Base-by-base conservation (phyloP, 345 rosid genomes). In the Ceriops tagal region DNA sequence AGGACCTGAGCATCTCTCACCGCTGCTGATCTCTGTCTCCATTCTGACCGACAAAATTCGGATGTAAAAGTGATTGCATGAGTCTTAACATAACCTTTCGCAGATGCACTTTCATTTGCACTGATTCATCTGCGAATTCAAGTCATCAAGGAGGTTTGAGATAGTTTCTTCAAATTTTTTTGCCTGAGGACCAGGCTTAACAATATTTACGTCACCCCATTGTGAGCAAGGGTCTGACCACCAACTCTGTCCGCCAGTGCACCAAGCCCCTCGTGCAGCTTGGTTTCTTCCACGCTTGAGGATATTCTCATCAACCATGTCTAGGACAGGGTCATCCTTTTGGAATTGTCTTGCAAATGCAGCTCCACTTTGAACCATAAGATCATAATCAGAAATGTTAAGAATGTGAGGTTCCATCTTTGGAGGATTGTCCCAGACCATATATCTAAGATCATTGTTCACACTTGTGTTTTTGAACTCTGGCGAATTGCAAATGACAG, bases 401-500 rank as follows among this genome's bases (percentile, higher is more conserved):
- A 96, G 88, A 76, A 82, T 84, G 63, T 84, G 91, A 11, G 99
- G 99, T 53, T 90, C 96, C 98, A 90, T 92, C 79, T 89, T 90
- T 0, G 98, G 98, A 22, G 99, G 97, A 79, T 85, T 90, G 77
- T 96, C 99, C 99, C 99, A 96, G 46, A 92, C 80, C 93, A 89
- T 89, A 69, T 83, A 96, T 34, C 98, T 78, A 64, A 96, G 83
- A 76, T 96, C 96, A 19, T 83, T 83, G 78, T 92, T 96, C 37
- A 96, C 83, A 4, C 92, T 89, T 1, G 97, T 87, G 75, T 96
- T 92, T 81, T 76, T 89, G 75, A 86, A 96, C 84, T 88, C 92
- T 0, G 86, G 96, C 3, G 98, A 75, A 69, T 92, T 96, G 95
- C 99, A 96, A 31, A 96, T 73, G 20, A 96, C 97, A 0, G 99